Base-by-base conservation (phyloP, 441 rosid genomes). In the Populus hybrid region DNA sequence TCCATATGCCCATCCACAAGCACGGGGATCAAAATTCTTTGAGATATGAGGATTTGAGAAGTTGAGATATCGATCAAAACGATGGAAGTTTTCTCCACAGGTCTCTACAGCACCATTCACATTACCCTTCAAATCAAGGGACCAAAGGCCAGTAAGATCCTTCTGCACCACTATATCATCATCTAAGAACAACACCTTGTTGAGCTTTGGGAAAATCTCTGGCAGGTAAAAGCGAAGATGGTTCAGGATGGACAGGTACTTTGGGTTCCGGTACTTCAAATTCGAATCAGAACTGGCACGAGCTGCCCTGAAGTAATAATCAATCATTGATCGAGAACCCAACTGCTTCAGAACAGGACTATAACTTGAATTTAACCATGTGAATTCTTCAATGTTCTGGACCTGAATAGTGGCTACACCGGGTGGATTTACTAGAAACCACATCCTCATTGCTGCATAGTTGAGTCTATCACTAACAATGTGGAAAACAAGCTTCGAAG, bases 101-200 rank as follows among this genome's bases (percentile, higher is more conserved):
- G 98, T 95, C 89, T 95, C 98, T 33, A 95, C 98, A 31, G 97
- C 99, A 75, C 99, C 99, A 76, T 92, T 94, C 71, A 95, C 99
- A 65, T 90, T 91, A 73, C 99, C 98, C 85, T 90, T 92, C 87
- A 95, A 82, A 88, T 95, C 85, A 79, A 95, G 82, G 68, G 94
- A 90, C 98, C 98, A 96, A 74, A 96, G 92, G 72, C 83, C 90
- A 29, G 4, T 29, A 29, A 29, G 31, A 29, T 29, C 31, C 31
- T 29, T 29, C 31, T 29, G 31, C 31, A 29, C 31, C 31, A 29
- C 31, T 29, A 29, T 29, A 29, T 29, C 31, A 29, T 29, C 31
- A 29, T 29, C 31, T 29, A 29, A 29, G 31, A 29, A 29, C 3
- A 29, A 29, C 31, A 29, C 31, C 31, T 29, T 29, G 87, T 86